Conservation (phyloP, 768 basidiomycete species). For the Lyophyllum semitale region DNA sequence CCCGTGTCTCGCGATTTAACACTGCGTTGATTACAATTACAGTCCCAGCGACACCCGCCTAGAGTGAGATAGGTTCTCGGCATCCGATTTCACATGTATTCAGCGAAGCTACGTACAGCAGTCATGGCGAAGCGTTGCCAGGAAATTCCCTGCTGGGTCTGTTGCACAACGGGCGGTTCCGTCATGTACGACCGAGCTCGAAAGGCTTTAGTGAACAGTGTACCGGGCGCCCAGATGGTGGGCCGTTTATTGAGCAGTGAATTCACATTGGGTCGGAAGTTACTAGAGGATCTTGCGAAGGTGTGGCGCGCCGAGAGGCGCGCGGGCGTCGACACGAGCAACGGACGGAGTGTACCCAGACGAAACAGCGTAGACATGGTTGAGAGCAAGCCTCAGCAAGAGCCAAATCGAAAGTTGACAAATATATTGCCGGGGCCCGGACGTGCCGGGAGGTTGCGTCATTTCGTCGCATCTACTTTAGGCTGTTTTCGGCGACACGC, state of each 20-base stretch:
- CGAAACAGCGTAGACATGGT: slow-evolving; percentile 13
- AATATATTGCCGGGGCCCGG: background rate
- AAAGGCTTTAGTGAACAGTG: slow-evolving; percentile 30
- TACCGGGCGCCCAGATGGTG: slow-evolving; percentile 21
- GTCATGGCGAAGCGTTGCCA: slow-evolving; percentile 47
- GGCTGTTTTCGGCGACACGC: background rate
- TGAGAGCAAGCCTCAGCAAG: background rate
- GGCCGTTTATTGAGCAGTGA: slow-evolving; percentile 27
- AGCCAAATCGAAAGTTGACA: background rate
- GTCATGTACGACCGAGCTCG: slow-evolving; percentile 55
- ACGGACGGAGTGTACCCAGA: slow-evolving; percentile 10
- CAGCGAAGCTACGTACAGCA: slow-evolving; percentile 40
- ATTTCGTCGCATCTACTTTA: background rate
- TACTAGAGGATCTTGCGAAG: slow-evolving; percentile 23
- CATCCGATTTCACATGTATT: background rate
- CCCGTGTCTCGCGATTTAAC: slow-evolving; percentile 80
- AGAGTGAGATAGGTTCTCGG: slow-evolving; percentile 7
- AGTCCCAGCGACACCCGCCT: slow-evolving; percentile 76
- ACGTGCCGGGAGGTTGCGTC: background rate
- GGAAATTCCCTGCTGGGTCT: slow-evolving; percentile 29
- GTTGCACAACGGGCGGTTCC: slow-evolving; percentile 37
- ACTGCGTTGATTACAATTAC: slow-evolving; percentile 63
- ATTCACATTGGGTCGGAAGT: slow-evolving; percentile 29
- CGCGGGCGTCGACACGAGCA: slow-evolving; percentile 6
- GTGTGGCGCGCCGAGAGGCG: background rate